Conservation (phyloP, 1,284 basidiomycete species). For the Pterulicium gracile region DNA sequence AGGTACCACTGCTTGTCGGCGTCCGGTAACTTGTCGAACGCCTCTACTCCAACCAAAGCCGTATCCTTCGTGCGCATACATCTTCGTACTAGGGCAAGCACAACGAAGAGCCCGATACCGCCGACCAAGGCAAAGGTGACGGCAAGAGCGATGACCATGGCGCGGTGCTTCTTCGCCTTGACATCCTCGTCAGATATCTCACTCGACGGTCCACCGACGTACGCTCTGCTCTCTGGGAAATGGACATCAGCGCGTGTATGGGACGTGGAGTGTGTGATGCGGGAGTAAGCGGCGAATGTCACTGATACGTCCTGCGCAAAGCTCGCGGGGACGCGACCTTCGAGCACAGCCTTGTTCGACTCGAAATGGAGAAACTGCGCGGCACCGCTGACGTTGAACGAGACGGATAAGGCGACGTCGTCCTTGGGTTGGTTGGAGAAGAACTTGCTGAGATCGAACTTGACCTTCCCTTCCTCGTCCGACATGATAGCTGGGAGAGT, state of each 20-base stretch:
- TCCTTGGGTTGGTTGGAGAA: conserved; percentile 33
- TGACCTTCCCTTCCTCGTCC: conserved; percentile 30
- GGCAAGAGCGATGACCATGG: conserved; percentile 43
- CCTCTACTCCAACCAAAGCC: conserved; percentile 47
- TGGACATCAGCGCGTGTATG: conserved; percentile 47
- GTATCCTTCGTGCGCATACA: conserved; percentile 47
- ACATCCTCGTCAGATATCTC: conserved; percentile 26
- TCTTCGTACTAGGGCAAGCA: conserved; percentile 35
- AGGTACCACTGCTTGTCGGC: conserved; percentile 62
- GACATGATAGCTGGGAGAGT: conserved; percentile 45
- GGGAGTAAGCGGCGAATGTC: conserved; percentile 56
- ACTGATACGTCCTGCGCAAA: conserved; percentile 29
- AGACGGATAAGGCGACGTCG: conserved; percentile 39
- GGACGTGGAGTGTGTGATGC: conserved; percentile 58
- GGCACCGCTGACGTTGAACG: conserved; percentile 38
- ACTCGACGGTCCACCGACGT: conserved; percentile 18
- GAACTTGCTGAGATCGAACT: conserved; percentile 38
- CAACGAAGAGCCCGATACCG: conserved; percentile 35
- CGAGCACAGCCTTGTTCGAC: conserved; percentile 28
- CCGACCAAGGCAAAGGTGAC: conserved; percentile 56
- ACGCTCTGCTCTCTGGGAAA: conserved; percentile 18
- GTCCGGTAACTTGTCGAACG: conserved; percentile 40
- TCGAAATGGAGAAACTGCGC: conserved; percentile 40
- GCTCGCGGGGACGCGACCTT: conserved; percentile 42
- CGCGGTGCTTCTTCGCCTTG: not conserved